A percentile compares a stretch with the other conserved stretches of the same genome.
Evolutionary conservation across 179 eudicot genomes (phyloP).

Genomic region (Silene coronaria): DNA sequence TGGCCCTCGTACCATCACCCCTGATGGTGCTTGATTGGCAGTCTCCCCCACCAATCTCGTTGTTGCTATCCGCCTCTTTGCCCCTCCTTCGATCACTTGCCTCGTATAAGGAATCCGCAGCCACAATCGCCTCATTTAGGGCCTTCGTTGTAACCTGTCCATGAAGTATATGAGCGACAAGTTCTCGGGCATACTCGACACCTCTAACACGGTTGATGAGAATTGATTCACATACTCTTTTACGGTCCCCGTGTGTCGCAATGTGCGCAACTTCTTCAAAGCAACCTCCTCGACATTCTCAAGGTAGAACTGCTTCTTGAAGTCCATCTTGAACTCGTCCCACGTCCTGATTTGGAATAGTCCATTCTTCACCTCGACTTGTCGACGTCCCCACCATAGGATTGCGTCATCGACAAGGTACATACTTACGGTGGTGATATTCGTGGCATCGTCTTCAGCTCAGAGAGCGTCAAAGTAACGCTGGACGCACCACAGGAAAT

Average conservation of each 20-base stretch:
- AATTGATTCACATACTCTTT: conserved; percentile 11
- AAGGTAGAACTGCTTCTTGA: conserved; percentile 16
- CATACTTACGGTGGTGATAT: neutral
- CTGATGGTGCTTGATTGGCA: too few relatives aligned
- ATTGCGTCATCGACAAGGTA: neutral
- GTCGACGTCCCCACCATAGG: conserved; percentile 13
- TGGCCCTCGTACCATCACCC: neutral
- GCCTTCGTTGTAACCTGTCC: neutral
- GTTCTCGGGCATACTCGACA: neutral
- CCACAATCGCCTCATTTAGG: neutral
- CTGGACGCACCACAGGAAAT: conserved; percentile 7
- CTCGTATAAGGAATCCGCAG: neutral
- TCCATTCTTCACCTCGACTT: neutral
- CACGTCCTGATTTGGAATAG: neutral
- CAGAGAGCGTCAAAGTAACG: neutral
- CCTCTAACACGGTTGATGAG: neutral
- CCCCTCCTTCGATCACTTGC: neutral
- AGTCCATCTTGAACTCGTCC: conserved; percentile 2
- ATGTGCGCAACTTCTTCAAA: neutral
- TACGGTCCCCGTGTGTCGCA: neutral
- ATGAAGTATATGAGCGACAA: too few relatives aligned
- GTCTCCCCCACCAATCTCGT: too few relatives aligned
- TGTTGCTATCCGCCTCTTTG: too few relatives aligned
- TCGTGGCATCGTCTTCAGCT: neutral
- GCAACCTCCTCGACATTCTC: neutral